Conservation (phyloP, 331 rosid genomes). For the Prunus yedoensis region DNA sequence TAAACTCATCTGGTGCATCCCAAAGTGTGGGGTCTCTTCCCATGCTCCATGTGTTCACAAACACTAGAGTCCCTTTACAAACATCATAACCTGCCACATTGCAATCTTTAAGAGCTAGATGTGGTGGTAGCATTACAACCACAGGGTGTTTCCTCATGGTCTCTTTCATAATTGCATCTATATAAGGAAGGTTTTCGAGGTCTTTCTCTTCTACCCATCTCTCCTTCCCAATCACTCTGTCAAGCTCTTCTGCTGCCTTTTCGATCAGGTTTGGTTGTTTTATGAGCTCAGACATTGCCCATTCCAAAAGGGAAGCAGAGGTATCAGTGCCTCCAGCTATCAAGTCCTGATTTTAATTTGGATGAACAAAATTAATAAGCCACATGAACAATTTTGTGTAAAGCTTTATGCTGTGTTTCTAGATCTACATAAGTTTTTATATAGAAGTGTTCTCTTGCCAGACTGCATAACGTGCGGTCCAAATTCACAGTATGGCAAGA, state of each 20-base stretch:
- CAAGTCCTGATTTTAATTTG: constrained; percentile 24
- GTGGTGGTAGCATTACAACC: constrained; percentile 25
- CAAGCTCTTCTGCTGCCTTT: constrained; percentile 38
- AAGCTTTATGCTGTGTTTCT: too few species aligned
- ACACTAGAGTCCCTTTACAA: constrained; percentile 21
- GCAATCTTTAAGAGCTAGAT: constrained; percentile 27
- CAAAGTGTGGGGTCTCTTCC: constrained; percentile 35
- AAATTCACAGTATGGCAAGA: too few species aligned
- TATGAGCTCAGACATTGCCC: constrained; percentile 46
- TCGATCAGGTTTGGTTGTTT: constrained; percentile 29
- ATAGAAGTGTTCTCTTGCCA: too few species aligned
- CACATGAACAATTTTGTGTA: too few species aligned
- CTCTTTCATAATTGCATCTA: constrained; percentile 31
- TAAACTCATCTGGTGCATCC: constrained; percentile 31
- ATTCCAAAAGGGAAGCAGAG: constrained; percentile 28
- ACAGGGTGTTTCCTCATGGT: constrained; percentile 29
- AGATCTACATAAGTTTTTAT: too few species aligned
- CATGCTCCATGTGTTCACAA: constrained; percentile 40
- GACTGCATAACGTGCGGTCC: too few species aligned
- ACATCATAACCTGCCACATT: constrained; percentile 24
- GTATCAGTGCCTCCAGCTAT: constrained; percentile 44
- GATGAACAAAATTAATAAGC: background rate
- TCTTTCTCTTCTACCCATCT: constrained; percentile 50
- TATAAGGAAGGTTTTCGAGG: constrained; percentile 21
- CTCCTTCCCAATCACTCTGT: constrained; percentile 33